Evolutionary conservation across 164 flowering plant species (phyloP), one percentile per base, ranked within the genome.

Genomic region (Vitis labrusca): DNA sequence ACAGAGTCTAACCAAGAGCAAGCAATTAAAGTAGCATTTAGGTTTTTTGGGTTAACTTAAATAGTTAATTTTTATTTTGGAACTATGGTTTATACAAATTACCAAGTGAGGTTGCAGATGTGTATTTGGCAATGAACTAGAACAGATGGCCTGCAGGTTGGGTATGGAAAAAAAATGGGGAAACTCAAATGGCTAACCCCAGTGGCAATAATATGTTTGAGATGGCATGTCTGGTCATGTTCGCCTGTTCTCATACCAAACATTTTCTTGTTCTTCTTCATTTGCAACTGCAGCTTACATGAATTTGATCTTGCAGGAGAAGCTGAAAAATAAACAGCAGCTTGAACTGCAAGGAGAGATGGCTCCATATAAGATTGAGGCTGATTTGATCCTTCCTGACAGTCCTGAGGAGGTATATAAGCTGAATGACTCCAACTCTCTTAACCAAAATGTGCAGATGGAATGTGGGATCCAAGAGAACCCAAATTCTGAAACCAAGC

Each of bases 271-370:
- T 3, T 5, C 27, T 30, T 30, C 44, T 23, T 58, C 61, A 59
- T 60, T 60, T 60, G 9, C 6, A 13, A 12, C 29, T 27, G 27
- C 27, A 30, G 67, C 16, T 57, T 2, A 57, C 65, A 12, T 59
- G 61, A 27, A 37, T 68, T 64, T 54, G n/a, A 50, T 59, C 56
- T 61, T 60, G 32, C 76, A 76, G 79, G 79, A 63, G 65, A 71
- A 68, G 57, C 65, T 76, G 50, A 68, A 76, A 63, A 32, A 51
- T 59, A 14, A 56, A 47, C 65, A 62, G 17, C 47, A 66, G 17
- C 47, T 57, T 50, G 71, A 16, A 50, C 63, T 19, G 44, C 56
- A 49, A 44, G 71, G 17, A 59, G 70, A 58, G 59, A 65, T 53
- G 56, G 73, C 32, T 68, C 13, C 53, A 8, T 7, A 10, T 51